phyloP scores from a whole-genome alignment of 768 basidiomycete species.

The Leucogyrophana mollusca region DNA sequence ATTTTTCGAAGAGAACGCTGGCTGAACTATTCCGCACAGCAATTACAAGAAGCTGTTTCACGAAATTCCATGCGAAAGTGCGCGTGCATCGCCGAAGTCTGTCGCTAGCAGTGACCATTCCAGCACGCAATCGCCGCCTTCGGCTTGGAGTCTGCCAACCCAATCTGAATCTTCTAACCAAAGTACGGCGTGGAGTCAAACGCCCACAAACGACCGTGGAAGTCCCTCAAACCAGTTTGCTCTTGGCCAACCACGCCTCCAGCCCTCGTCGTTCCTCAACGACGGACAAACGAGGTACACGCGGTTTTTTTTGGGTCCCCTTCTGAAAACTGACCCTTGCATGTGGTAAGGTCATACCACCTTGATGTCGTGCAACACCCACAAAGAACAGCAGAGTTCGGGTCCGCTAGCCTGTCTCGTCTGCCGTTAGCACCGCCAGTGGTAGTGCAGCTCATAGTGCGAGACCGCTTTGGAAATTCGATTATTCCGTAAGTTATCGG shows the following conservation, averaged over 20 bases:
- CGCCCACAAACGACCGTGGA: constrained; percentile 25
- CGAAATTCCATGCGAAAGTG: constrained; percentile 27
- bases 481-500: constrained; percentile 71
- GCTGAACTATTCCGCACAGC: constrained; percentile 18
- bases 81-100: constrained; percentile 29
- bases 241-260: constrained; percentile 50
- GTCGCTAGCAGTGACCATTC: constrained; percentile 44
- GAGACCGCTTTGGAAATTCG: constrained; percentile 67
- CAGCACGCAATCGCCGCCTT: constrained; percentile 46
- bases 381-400: constrained; percentile 78
- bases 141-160: constrained; percentile 38
- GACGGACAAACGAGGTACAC: constrained; percentile 54
- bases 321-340: constrained; percentile 16
- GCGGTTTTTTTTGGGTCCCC: constrained; percentile 11
- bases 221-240: constrained; percentile 35
- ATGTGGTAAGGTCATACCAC: constrained; percentile 57
- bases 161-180: constrained; percentile 31
- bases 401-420: constrained; percentile 68
- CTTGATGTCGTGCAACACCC: constrained; percentile 89
- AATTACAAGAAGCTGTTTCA: constrained; percentile 31
- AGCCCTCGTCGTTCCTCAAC: constrained; percentile 56
- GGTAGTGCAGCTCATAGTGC: constrained; percentile 75
- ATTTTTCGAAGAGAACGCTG: constrained; percentile 8
- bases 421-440: constrained; percentile 83
- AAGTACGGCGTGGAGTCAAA: constrained; percentile 25